Evolutionary conservation across 2,329 filamentous ascomycete species (phyloP), one percentile per base, ranked within the genome.

Genomic region (Fusarium sp.): DNA sequence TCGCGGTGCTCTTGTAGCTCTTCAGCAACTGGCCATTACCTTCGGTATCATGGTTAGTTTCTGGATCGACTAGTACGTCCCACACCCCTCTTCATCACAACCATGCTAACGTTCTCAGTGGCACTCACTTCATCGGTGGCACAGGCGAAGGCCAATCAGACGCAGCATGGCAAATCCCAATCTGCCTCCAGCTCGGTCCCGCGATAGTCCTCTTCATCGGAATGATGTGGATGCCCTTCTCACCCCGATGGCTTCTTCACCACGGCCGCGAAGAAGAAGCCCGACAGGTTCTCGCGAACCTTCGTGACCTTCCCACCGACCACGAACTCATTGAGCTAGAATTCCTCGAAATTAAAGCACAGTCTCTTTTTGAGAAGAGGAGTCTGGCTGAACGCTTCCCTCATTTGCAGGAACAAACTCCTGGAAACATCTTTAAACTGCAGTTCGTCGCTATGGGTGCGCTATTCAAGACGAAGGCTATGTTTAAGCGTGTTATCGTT

Each of bases 331-430:
- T 94, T 40, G 86, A 91, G 69, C 83, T 94, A 2, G 93, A 95
- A 74, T 94, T 91, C 75, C 86, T 94, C n/a, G 92, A 95, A 77
- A 94, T 95, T 80, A 92, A 93, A 78, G 91, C 92, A 0, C 91
- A 94, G 77, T 90, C 89, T 0, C 78, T 92, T 20, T 96, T 95
- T 71, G 92, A 95, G 79, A 92, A 94, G 80, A 54, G 61, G 32
- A 65, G 60, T 13, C 22, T 65, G 20, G 62, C 62, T 18, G 62
- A 65, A 2, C 65, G 32, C 6, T 65, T 65, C n/a, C 62, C 62
- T 13, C 53, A 59, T 24, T 53, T 65, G 0, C 62, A 65, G 6
- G 46, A 24, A 3, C 45, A 58, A 4, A 65, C 62, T 8, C 27
- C 53, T 2, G 20, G 16, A 13, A 90, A 91, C 77, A 85, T 80